Percentiles rank a stretch among this genome's conserved stretches.
These are phyloP conservation scores for Candida piceae DNA, from an alignment of 805 yeast species.

Conservation along the genomic window DNA sequence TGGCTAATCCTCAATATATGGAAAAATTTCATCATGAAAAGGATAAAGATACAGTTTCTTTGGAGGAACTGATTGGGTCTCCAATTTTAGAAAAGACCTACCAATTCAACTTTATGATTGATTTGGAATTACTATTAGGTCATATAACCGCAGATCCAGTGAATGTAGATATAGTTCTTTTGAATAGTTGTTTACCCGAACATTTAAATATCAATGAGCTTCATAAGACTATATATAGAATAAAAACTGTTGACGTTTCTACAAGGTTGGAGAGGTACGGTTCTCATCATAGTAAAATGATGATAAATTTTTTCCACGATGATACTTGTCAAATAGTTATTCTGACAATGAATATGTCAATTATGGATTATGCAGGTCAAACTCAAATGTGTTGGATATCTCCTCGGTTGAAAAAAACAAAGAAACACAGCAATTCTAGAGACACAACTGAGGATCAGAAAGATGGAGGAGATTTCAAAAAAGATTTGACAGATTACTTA, in stretches of 20 bases:
- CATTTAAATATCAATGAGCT: conserved; percentile 33
- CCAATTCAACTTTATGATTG: conserved; percentile 32
- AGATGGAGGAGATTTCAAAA: conserved; percentile 36
- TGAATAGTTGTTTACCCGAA: conserved; percentile 29
- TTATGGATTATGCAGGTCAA: conserved; percentile 48
- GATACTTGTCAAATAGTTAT: conserved; percentile 45
- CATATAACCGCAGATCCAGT: conserved; percentile 19
- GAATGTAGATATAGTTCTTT: conserved; percentile 21
- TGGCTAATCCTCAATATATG: conserved; percentile 21
- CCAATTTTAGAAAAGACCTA: conserved; percentile 19
- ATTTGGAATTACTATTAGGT: conserved; percentile 21
- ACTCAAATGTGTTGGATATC: conserved; percentile 68
- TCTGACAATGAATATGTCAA: conserved; percentile 56
- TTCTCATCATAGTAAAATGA: conserved; percentile 64
- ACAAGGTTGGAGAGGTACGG: conserved; percentile 29
- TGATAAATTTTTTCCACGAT: conserved; percentile 50
- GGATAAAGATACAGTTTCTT: conserved; percentile 24
- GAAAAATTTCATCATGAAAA: conserved; percentile 13
- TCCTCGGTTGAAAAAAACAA: conserved; percentile 32
- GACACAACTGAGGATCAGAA: background rate
- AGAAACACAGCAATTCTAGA: background rate
- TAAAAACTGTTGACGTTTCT: conserved; percentile 27
- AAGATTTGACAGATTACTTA: conserved; percentile 41
- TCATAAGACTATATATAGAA: conserved; percentile 14
- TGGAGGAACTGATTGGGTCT: conserved; percentile 25